Evolutionary conservation across 768 basidiomycete species (phyloP).

Genomic region (Phanerochaete sordida): DNA sequence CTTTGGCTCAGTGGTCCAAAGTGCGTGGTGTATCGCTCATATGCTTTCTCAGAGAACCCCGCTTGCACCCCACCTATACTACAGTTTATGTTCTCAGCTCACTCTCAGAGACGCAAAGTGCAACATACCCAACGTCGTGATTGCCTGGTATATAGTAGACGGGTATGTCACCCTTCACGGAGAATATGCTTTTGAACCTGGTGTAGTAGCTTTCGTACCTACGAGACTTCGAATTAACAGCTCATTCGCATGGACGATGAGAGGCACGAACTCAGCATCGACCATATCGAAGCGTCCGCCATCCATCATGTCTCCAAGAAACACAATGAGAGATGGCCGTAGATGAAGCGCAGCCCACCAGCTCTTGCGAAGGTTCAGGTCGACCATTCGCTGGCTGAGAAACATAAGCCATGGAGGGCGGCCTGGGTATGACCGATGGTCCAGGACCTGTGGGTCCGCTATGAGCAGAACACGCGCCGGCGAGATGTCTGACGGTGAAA

Average conservation of each 20-base stretch:
- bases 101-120: slow-evolving; percentile 2
- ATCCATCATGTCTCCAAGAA: slow-evolving; percentile 94
- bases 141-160: slow-evolving; percentile 84
- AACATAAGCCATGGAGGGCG: slow-evolving; percentile 51
- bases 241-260: neutral
- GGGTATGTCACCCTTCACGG: slow-evolving; percentile 40
- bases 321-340: slow-evolving; percentile 69
- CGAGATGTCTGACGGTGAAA: neutral
- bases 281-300: slow-evolving; percentile 66
- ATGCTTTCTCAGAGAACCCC: slow-evolving; percentile 21
- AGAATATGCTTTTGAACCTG: slow-evolving; percentile 73
- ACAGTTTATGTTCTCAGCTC: slow-evolving; percentile 4
- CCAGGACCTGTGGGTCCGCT: slow-evolving; percentile 86
- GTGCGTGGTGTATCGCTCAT: slow-evolving; percentile 60
- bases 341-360: slow-evolving; percentile 67
- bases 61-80: slow-evolving; percentile 27
- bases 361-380: slow-evolving; percentile 80
- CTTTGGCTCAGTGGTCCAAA: slow-evolving; percentile 75
- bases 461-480: slow-evolving; percentile 69
- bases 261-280: slow-evolving; percentile 60
- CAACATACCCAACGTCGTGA: slow-evolving; percentile 76
- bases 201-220: slow-evolving; percentile 74
- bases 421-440: slow-evolving; percentile 68
- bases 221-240: slow-evolving; percentile 1
- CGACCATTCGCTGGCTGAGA: slow-evolving; percentile 63